A percentile compares a stretch with the other conserved stretches of the same genome.
phyloP scores from a whole-genome alignment of 176 grass and related monocot genomes.

The Pharus latifolius region DNA sequence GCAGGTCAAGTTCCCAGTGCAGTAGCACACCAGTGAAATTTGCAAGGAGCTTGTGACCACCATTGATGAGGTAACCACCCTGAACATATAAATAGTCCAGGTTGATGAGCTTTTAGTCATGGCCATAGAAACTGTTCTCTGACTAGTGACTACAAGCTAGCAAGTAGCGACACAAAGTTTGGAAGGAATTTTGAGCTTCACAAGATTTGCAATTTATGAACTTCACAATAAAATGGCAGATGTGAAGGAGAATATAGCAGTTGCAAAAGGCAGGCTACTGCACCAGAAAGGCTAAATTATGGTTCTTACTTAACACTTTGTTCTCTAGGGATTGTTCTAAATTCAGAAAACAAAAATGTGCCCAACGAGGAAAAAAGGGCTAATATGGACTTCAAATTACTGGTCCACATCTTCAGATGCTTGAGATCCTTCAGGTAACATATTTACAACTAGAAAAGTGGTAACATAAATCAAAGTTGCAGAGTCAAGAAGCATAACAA shows the following conservation, averaged over 20 bases:
- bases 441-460: neutral
- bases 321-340: neutral
- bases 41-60: neutral
- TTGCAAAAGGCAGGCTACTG: neutral
- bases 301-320: neutral
- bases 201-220: neutral
- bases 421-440: neutral
- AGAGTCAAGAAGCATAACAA: neutral
- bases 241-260: neutral
- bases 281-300: neutral
- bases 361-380: neutral
- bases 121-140: neutral
- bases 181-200: neutral
- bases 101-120: neutral
- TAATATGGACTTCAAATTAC: neutral
- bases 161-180: neutral
- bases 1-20: slow-evolving; percentile 10
- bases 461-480: neutral
- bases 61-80: slow-evolving; percentile 21
- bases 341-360: neutral
- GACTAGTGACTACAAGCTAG: neutral
- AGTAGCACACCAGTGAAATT: neutral
- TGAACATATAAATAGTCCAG: slow-evolving; percentile 19
- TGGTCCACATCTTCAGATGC: neutral
- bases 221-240: neutral